A percentile compares a stretch with the other conserved stretches of the same genome.
Conservation (phyloP, 2,329 filamentous ascomycete genomes). For the Aureobasidium sp. region DNA sequence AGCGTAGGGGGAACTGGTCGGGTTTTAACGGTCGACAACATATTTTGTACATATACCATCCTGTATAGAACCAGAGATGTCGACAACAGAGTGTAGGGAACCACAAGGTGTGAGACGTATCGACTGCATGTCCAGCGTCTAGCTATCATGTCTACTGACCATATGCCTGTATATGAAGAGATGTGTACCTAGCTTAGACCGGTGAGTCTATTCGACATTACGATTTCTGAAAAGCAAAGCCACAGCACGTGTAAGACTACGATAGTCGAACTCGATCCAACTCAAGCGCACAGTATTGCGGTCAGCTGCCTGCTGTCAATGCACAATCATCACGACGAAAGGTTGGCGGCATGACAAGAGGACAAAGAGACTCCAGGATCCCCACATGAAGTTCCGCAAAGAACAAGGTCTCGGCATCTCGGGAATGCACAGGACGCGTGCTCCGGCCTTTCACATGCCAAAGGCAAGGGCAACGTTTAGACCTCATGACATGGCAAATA, state of each 20-base stretch:
- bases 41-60: background rate
- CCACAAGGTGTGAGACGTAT: background rate
- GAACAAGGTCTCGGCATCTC: background rate
- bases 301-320: background rate
- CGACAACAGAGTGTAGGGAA: background rate
- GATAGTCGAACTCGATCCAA: background rate
- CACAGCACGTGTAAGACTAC: background rate
- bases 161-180: background rate
- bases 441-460: slow-evolving; percentile 9
- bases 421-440: background rate
- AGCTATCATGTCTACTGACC: background rate
- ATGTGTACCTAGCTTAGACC: background rate
- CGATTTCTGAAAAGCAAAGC: background rate
- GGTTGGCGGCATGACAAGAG: background rate
- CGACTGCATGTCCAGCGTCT: background rate
- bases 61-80: background rate
- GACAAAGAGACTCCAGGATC: background rate
- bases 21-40: no score
- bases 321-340: background rate
- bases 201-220: background rate
- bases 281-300: background rate
- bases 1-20: no score
- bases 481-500: slow-evolving; percentile 7
- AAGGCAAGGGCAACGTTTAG: background rate
- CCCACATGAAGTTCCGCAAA: slow-evolving; percentile 1